Percentiles rank a stretch among this genome's conserved stretches.
These are phyloP conservation scores for Pichia sp. DNA, from an alignment of 1,139 yeast species.

Conservation along the genomic window DNA sequence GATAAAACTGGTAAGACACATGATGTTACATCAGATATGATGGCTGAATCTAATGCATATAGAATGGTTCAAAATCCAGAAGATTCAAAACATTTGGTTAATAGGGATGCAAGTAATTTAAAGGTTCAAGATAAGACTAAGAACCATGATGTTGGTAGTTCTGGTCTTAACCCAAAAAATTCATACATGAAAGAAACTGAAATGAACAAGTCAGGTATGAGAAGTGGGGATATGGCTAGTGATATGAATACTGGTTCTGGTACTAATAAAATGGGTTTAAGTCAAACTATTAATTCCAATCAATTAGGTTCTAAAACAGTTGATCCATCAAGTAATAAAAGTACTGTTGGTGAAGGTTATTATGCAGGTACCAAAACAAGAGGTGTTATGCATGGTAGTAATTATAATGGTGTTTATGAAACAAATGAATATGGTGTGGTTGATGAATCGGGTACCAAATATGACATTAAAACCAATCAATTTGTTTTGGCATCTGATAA, in stretches of 20 bases:
- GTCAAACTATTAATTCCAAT: background rate
- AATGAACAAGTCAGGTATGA: background rate
- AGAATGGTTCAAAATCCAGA: constrained; percentile 13
- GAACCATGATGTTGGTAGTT: background rate
- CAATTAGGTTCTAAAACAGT: background rate
- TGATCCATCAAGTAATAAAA: background rate
- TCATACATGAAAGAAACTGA: background rate
- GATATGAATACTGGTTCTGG: background rate
- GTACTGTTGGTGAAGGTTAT: background rate
- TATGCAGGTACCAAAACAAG: constrained; percentile 1
- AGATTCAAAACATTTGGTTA: constrained; percentile 4
- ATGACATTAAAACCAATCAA: background rate
- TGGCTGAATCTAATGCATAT: constrained; percentile 12
- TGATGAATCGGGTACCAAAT: background rate
- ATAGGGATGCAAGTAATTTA: constrained; percentile 3
- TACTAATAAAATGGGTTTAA: background rate
- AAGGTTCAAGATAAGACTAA: background rate
- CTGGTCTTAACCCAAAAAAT: background rate
- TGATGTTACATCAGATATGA: constrained; percentile 3
- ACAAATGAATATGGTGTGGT: background rate
- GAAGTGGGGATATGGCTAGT: background rate
- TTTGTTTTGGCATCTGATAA: background rate
- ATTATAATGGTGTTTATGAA: background rate
- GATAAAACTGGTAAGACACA: background rate
- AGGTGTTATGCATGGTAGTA: background rate